Base-by-base conservation (phyloP, 495 filamentous ascomycete genomes). In the Penicillium cinerascens region DNA sequence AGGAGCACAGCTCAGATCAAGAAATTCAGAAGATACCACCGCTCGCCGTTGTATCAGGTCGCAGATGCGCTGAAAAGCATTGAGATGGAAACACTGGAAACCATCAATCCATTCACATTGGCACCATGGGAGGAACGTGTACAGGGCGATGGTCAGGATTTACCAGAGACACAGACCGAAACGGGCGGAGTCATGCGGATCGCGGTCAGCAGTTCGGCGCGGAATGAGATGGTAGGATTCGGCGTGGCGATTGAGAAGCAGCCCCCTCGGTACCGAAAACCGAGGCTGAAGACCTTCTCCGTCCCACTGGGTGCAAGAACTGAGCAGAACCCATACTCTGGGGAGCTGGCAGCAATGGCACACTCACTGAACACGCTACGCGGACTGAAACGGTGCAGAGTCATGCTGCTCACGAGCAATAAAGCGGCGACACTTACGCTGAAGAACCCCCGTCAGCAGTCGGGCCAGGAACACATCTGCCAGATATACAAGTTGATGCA, bases 401-500 rank as follows among this genome's bases (percentile, higher is more conserved):
- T 51, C 36, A 51, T 17, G 25, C 42, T 56, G 27, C 42, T 56
- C 53, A 56, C 53, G 23, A 56, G 53, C 37, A 56, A 56, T 42
- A 56, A 56, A 51, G 47, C 47, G 5, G 53, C 53, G 42, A 25
- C 53, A 9, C 53, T 56, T 11, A 55, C 46, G 35, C 16, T 51
- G 15, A 47, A 16, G 48, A 56, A 51, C 26, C 61, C 55, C 21
- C 58, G 55, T 50, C 44, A 51, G 47, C 48, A 64, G n/a, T n/a
- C n/a, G n/a, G n/a, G n/a, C n/a, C n/a, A n/a, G n/a, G n/a, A n/a
- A n/a, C n/a, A n/a, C n/a, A 44, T 64, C 53, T 49, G 52, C 43
- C 40, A 61, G 35, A 26, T 44, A 15, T 65, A 65, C 29, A 61
- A 59, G 52, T 47, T 57, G 9, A 61, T 59, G 0, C 58, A 37